Conservation (phyloP, 2,329 filamentous ascomycete species). For the Tolypocladium amazonense region DNA sequence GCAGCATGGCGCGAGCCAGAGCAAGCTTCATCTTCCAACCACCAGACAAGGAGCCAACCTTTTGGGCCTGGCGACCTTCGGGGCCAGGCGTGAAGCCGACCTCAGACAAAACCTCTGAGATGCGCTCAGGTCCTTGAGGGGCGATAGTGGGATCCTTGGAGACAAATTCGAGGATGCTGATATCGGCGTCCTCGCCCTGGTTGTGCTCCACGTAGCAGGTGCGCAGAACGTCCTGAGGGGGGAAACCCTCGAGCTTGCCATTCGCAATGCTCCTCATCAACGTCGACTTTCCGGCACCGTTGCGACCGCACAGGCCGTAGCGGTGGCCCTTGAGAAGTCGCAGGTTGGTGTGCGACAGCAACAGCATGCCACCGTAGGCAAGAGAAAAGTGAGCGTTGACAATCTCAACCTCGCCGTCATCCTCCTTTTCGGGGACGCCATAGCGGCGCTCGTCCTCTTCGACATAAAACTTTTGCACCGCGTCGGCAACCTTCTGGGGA, state of each 20-base stretch:
- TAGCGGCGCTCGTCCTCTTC: constrained; percentile 82
- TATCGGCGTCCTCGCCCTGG: constrained; percentile 93
- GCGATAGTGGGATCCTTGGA: constrained; percentile 80
- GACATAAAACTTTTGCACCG: constrained; percentile 67
- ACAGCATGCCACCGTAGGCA: constrained; percentile 93
- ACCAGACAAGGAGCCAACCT: constrained; percentile 88
- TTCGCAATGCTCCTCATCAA: constrained; percentile 94
- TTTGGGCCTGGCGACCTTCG: constrained; percentile 77
- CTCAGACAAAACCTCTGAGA: constrained; percentile 73
- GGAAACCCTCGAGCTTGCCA: constrained; percentile 95
- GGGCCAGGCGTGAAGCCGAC: constrained; percentile 90
- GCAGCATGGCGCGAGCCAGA: constrained; percentile 89
- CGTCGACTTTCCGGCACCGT: constrained; percentile 97
- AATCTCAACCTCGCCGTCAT: constrained; percentile 89
- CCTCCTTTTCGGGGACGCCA: constrained; percentile 73
- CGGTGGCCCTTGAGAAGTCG: constrained; percentile 91
- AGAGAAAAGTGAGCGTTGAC: constrained; percentile 97
- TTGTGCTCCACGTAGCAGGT: constrained; percentile 99
- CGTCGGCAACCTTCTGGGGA: constrained; percentile 53
- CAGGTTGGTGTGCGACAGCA: constrained; percentile 92
- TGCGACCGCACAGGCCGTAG: constrained; percentile 93
- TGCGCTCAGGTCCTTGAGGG: constrained; percentile 67
- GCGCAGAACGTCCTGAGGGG: constrained; percentile 78
- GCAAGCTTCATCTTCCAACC: constrained; percentile 99
- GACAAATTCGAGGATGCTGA: constrained; percentile 91